Percentiles rank a stretch among this genome's conserved stretches.
Conservation (phyloP, 441 rosid species). For the Viola pubescens region DNA sequence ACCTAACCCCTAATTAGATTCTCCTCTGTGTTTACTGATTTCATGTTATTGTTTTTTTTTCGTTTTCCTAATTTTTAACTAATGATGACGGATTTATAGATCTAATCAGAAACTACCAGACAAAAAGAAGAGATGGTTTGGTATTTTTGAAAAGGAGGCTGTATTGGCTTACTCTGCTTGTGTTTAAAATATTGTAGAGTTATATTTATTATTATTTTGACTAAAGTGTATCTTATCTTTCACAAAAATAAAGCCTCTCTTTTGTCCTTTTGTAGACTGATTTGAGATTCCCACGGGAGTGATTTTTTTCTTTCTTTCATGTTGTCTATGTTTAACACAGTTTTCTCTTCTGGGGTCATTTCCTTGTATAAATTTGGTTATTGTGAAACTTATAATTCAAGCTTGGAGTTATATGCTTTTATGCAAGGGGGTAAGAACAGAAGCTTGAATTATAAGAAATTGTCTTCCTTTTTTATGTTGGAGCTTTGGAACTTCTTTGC, state of each 20-base stretch:
- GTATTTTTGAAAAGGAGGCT: background rate
- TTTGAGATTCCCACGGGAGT: conserved; percentile 31
- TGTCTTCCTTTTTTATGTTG: conserved; percentile 8
- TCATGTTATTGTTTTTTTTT: background rate
- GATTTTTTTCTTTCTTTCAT: conserved; percentile 8
- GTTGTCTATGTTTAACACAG: conserved; percentile 9
- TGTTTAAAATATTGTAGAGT: conserved; percentile 4
- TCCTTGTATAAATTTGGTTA: conserved; percentile 10
- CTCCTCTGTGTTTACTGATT: conserved; percentile 11
- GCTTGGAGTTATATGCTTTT: background rate
- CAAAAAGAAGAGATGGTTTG: conserved; percentile 15
- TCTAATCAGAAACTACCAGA: conserved; percentile 23
- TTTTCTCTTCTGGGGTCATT: conserved; percentile 7
- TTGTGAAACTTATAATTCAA: background rate
- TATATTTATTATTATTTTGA: conserved; percentile 20
- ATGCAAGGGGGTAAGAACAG: conserved; percentile 10
- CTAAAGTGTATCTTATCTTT: conserved; percentile 36
- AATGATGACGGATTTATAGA: conserved; percentile 25
- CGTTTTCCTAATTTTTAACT: background rate
- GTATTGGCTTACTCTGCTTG: background rate
- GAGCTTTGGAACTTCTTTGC: background rate
- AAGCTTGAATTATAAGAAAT: conserved; percentile 22
- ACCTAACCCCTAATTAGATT: conserved; percentile 17
- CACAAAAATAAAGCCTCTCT: conserved; percentile 29
- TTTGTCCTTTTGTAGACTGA: conserved; percentile 37